phyloP scores from a whole-genome alignment of 371 early-diverging fungal genomes.

The Entomophthora muscae region DNA sequence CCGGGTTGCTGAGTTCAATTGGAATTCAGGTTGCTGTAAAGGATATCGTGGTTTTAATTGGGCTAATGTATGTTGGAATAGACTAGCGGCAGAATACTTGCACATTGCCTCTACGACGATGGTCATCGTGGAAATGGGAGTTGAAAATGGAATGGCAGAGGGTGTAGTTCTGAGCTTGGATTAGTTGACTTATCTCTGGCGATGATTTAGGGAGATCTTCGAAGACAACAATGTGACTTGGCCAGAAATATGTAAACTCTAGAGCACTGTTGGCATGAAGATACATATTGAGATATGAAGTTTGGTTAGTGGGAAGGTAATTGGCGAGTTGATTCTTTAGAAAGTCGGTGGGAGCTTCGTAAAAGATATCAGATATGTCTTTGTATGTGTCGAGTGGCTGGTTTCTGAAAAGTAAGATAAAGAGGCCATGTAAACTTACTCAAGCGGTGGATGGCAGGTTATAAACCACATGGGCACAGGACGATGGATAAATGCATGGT shows the following conservation, averaged over 20 bases:
- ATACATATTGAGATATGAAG: not conserved
- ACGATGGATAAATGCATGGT: slow-evolving; percentile 50
- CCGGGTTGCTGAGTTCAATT: too few relatives aligned
- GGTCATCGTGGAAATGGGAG: slow-evolving; percentile 68
- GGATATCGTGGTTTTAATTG: too few relatives aligned
- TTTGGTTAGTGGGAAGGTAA: too few relatives aligned
- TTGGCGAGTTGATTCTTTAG: slow-evolving; percentile 21
- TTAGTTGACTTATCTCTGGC: slow-evolving; percentile 12
- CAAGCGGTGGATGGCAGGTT: slow-evolving; percentile 79
- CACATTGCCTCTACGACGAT: slow-evolving; percentile 60
- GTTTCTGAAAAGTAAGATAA: slow-evolving; percentile 10
- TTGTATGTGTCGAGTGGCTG: slow-evolving; percentile 20
- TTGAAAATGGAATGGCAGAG: slow-evolving; percentile 58
- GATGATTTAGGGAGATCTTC: slow-evolving; percentile 24
- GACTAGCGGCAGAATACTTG: slow-evolving; percentile 31
- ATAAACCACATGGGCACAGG: slow-evolving; percentile 58
- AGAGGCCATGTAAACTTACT: slow-evolving; percentile 11
- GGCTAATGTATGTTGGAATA: too few relatives aligned
- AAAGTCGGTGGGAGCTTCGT: slow-evolving; percentile 39
- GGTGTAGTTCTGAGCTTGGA: slow-evolving; percentile 22
- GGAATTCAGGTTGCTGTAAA: too few relatives aligned
- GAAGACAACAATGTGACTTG: slow-evolving; percentile 49
- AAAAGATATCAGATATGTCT: slow-evolving; percentile 74
- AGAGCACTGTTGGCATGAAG: slow-evolving; percentile 10
- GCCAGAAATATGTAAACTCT: slow-evolving; percentile 20